Base-by-base conservation (phyloP, 2,329 filamentous ascomycete species). In the Paraphaeosphaeria sporulosa region DNA sequence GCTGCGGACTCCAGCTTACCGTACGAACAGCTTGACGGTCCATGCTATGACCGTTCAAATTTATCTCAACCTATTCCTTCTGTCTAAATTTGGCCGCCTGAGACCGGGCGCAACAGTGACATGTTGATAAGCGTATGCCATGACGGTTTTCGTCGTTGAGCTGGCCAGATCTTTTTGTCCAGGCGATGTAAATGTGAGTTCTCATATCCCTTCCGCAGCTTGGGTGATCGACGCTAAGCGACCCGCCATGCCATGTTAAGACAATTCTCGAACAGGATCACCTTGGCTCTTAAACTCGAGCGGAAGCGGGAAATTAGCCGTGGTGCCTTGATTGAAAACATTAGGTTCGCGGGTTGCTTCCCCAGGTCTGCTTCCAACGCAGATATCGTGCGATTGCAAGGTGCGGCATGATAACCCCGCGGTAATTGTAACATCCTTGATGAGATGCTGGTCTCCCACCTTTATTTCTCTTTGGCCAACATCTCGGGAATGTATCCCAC, bases 171-270 rank as follows among this genome's bases (percentile, higher is more conserved):
- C 32, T 12, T 12, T 5, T 12, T 5, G 27, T 13, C 25, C 8
- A 8, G 17, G 27, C 13, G 7, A 34, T 15, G 27, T 9, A 34
- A 10, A 44, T 3, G 42, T 21, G 46, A 49, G 46, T 49, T n/a
- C 46, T 49, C 46, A 19, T 27, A n/a, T 30, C 15, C 25, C 34
- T 34, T 9, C 21, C 12, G 5, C 25, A 49, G 19, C 8, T 34
- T 17, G 15, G 27, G 23, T n/a, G 44, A 34, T 49, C 46, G 46
- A 25, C 34, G 49, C 34, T 40, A 52, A 52, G 49, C 34, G 19
- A 30, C 17, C 34, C 21, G 34, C 34, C 34, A 40, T 8, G 38
- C 48, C 17, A 51, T 38, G 23, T 21, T 52, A 27, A 13, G 25
- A 52, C 49, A n/a, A 15, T n/a, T n/a, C n/a, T 32, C 21, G 23